phyloP scores from a whole-genome alignment of 2,329 filamentous ascomycete genomes.

The Fusarium oxysporum region DNA sequence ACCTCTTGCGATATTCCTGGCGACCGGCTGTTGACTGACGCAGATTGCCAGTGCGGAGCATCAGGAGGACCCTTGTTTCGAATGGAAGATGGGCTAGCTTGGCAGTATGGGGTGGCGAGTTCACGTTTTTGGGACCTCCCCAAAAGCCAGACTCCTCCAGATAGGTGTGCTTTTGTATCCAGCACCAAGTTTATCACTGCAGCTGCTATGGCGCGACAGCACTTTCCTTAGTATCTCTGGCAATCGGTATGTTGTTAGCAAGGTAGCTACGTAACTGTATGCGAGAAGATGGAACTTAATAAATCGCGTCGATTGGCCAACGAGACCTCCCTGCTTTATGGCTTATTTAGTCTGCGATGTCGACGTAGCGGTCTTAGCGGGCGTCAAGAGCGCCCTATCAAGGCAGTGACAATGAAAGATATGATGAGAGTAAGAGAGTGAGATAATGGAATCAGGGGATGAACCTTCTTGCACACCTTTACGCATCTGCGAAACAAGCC shows the following conservation, averaged over 20 bases:
- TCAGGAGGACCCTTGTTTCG: constrained; percentile 25
- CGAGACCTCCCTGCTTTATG: not conserved
- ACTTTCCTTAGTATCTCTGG: not conserved
- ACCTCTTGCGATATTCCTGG: not conserved
- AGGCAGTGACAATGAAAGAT: not conserved
- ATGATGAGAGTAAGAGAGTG: not conserved
- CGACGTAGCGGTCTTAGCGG: too few species aligned
- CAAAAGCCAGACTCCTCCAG: accelerated
- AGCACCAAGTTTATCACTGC: not conserved
- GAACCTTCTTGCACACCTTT: not conserved
- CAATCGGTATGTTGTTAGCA: accelerated
- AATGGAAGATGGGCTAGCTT: not conserved
- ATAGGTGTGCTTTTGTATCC: not conserved
- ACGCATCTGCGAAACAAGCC: not conserved
- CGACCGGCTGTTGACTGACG: not conserved
- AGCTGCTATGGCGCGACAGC: not conserved
- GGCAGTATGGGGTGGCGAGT: constrained; percentile 7
- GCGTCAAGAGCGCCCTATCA: accelerated
- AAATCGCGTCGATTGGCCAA: not conserved
- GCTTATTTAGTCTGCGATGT: not conserved
- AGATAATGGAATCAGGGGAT: not conserved
- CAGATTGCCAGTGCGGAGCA: not conserved
- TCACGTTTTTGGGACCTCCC: not conserved
- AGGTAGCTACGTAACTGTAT: not conserved
- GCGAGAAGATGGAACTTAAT: too few species aligned